Evolutionary conservation across 345 rosid species (phyloP).

Genomic region (Psidium guajava): DNA sequence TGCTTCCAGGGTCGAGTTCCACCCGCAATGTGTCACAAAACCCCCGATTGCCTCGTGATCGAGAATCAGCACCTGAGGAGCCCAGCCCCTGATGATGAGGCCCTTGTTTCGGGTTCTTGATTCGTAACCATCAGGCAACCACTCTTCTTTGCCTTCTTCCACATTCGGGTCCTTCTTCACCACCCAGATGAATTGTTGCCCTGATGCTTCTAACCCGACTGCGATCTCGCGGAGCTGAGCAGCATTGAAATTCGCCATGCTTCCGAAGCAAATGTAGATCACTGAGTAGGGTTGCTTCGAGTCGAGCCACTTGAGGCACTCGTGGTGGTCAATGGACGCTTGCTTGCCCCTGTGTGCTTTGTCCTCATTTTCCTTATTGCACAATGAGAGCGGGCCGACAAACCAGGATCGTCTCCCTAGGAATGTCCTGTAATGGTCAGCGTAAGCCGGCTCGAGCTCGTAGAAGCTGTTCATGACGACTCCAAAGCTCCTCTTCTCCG

Average conservation of each 20-base stretch:
- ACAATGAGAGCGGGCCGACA: slow-evolving; percentile 45
- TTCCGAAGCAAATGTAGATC: slow-evolving; percentile 36
- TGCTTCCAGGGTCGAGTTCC: slow-evolving; percentile 60
- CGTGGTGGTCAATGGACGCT: slow-evolving; percentile 8
- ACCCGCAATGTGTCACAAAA: slow-evolving; percentile 67
- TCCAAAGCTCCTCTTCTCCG: slow-evolving; percentile 44
- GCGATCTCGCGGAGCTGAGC: slow-evolving; percentile 32
- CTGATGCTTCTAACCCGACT: slow-evolving; percentile 23
- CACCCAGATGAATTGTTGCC: no score
- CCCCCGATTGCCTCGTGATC: slow-evolving; percentile 50
- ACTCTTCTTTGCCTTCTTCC: slow-evolving; percentile 15
- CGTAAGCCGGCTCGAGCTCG: slow-evolving; percentile 55
- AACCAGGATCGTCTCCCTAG: slow-evolving; percentile 45
- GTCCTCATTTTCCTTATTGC: slow-evolving; percentile 15
- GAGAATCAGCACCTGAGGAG: slow-evolving; percentile 49
- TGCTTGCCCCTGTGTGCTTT: slow-evolving; percentile 21
- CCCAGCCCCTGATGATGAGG: slow-evolving; percentile 34
- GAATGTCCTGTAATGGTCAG: slow-evolving; percentile 23
- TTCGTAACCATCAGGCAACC: slow-evolving; percentile 27
- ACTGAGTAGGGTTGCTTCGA: slow-evolving; percentile 26
- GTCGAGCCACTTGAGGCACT: slow-evolving; percentile 35
- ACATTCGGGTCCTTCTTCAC: slow-evolving; percentile 8
- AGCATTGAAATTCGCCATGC: slow-evolving; percentile 3
- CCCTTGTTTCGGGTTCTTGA: slow-evolving; percentile 16
- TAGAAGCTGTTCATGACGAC: slow-evolving; percentile 60